These are phyloP conservation scores for Cyberlindnera amylophila DNA, from an alignment of 805 yeast genomes.

Conservation along the genomic window DNA sequence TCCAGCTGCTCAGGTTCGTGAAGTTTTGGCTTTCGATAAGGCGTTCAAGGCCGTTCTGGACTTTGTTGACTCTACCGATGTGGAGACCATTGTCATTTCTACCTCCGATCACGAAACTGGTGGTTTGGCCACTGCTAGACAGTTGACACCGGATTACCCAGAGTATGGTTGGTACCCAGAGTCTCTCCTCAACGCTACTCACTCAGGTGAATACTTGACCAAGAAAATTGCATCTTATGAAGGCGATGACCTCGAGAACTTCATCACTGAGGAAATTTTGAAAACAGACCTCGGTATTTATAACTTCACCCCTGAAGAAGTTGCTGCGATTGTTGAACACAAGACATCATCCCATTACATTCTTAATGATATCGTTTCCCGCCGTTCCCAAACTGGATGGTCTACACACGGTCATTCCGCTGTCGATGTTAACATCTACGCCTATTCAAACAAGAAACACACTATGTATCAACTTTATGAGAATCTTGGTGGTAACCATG, in stretches of 20 bases:
- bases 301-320: slow-evolving; percentile 54
- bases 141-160: slow-evolving; percentile 64
- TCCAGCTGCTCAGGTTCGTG: slow-evolving; percentile 91
- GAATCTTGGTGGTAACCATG: slow-evolving; percentile 72
- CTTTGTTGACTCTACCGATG: slow-evolving; percentile 62
- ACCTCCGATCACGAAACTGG: slow-evolving; percentile 97
- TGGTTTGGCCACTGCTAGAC: slow-evolving; percentile 85
- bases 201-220: slow-evolving; percentile 72
- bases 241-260: slow-evolving; percentile 37
- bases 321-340: slow-evolving; percentile 37
- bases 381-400: slow-evolving; percentile 93
- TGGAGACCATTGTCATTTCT: slow-evolving; percentile 73
- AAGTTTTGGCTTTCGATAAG: slow-evolving; percentile 81
- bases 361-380: slow-evolving; percentile 67
- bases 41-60: slow-evolving; percentile 73
- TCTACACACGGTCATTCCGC: slow-evolving; percentile 95
- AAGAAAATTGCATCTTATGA: slow-evolving; percentile 38
- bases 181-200: slow-evolving; percentile 61
- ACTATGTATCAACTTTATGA: slow-evolving; percentile 36
- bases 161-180: slow-evolving; percentile 88
- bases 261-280: slow-evolving; percentile 51
- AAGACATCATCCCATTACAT: slow-evolving; percentile 37
- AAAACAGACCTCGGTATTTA: slow-evolving; percentile 63
- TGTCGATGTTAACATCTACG: slow-evolving; percentile 91
- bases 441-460: slow-evolving; percentile 55